Evolutionary conservation across 2,329 filamentous ascomycete species (phyloP).

Genomic region (Colletotrichum paranaense): DNA sequence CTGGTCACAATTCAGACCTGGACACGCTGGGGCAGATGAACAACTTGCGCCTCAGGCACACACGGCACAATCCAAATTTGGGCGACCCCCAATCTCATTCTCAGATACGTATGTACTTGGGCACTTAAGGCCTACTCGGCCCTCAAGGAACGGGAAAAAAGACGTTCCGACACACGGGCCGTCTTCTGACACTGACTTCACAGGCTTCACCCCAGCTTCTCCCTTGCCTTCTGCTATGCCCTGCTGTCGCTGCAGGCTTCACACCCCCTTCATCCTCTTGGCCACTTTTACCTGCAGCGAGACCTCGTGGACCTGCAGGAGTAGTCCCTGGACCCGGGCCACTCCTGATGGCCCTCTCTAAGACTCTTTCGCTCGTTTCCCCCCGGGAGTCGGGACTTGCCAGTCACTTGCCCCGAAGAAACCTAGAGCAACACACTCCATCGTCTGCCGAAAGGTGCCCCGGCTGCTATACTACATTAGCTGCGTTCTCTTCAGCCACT

Average conservation of each 20-base stretch:
- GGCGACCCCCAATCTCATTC: too few relatives aligned
- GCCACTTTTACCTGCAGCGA: constrained; percentile 22
- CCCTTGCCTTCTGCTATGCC: constrained; percentile 6
- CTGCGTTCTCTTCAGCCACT: constrained; percentile 7
- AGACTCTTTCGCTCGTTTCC: not conserved
- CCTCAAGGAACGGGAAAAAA: constrained; percentile 13
- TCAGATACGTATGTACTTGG: too few relatives aligned
- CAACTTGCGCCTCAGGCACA: not conserved
- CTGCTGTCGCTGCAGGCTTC: constrained; percentile 17
- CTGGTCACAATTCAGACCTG: not conserved
- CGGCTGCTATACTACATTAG: constrained; percentile 1
- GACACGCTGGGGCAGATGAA: not conserved
- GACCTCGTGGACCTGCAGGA: constrained; percentile 30
- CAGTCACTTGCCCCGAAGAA: constrained; percentile 18
- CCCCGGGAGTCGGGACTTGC: constrained; percentile 9
- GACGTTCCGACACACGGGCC: constrained; percentile 10
- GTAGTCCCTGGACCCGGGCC: constrained; percentile 16
- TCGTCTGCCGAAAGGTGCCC: constrained; percentile 25
- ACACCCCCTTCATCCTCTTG: constrained; percentile 5
- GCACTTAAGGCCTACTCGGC: not conserved
- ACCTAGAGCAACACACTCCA: not conserved
- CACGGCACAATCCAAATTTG: not conserved
- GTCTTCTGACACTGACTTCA: constrained; percentile 4
- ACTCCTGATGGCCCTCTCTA: not conserved
- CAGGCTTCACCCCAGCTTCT: constrained; percentile 18